These are phyloP conservation scores for Pyrenophora seminiperda DNA, from an alignment of 2,329 filamentous ascomycete genomes.

Conservation along the genomic window DNA sequence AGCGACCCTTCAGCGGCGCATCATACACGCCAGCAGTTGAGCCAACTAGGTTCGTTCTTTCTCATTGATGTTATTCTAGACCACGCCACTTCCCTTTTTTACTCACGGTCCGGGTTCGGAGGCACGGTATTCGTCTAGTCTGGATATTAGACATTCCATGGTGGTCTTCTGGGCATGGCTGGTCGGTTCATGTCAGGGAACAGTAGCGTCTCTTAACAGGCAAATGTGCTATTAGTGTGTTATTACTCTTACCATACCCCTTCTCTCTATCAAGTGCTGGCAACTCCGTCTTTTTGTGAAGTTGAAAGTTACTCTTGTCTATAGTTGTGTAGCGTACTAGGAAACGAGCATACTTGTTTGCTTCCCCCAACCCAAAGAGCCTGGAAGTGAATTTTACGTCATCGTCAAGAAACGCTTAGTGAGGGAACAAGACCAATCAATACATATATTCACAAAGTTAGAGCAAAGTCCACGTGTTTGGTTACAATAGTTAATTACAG, in stretches of 20 bases:
- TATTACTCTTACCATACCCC: background rate
- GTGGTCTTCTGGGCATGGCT: background rate
- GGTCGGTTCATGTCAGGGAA: background rate
- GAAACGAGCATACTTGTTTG: slow-evolving; percentile 35
- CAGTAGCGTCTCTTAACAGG: background rate
- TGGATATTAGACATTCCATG: slow-evolving; percentile 17
- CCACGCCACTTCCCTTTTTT: slow-evolving; percentile 9
- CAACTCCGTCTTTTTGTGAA: too few species aligned
- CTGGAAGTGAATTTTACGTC: slow-evolving; percentile 54
- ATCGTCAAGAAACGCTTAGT: slow-evolving; percentile 65
- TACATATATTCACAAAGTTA: background rate
- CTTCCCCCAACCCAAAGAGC: background rate
- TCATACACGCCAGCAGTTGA: too few species aligned
- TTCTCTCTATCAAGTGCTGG: background rate
- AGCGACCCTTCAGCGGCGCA: too few species aligned
- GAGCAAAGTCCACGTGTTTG: background rate
- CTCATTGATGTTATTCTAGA: slow-evolving; percentile 4
- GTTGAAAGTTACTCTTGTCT: background rate
- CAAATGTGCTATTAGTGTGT: slow-evolving; percentile 1
- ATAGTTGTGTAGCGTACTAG: slow-evolving; percentile 5
- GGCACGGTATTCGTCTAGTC: slow-evolving; percentile 18
- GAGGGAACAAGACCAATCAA: slow-evolving; percentile 45
- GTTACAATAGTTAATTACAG: slow-evolving; percentile 33
- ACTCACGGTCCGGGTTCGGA: background rate
- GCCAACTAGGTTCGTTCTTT: background rate